A percentile compares a stretch with the other conserved stretches of the same genome.
phyloP scores from a whole-genome alignment of 2,329 filamentous ascomycete genomes.

The Talaromyces verruculosus region DNA sequence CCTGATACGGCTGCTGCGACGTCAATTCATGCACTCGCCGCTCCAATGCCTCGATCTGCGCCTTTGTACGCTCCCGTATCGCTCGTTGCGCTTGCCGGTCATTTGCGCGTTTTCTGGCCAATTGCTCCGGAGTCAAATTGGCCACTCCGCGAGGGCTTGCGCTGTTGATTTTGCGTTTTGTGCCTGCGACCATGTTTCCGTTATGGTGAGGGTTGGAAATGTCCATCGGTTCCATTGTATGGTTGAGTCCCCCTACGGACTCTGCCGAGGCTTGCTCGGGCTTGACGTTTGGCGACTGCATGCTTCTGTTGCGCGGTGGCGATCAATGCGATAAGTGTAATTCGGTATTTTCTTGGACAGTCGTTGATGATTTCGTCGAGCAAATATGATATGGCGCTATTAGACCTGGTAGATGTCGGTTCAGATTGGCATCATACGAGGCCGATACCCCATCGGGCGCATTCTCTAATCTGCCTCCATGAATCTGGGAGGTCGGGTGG shows the following conservation, averaged over 20 bases:
- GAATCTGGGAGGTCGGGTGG: not conserved
- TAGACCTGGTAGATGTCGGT: not conserved
- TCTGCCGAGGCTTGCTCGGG: conserved; percentile 10
- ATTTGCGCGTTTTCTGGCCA: conserved; percentile 88
- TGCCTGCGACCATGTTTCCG: conserved; percentile 28
- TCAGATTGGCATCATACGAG: conserved; percentile 4
- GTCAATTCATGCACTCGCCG: conserved; percentile 72
- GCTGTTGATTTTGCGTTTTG: conserved; percentile 44
- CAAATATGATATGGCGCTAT: not conserved
- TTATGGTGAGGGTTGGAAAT: not conserved
- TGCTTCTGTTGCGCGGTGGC: not conserved
- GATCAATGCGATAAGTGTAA: not conserved
- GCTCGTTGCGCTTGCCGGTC: conserved; percentile 84
- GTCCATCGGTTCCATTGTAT: not conserved
- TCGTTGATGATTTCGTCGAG: not conserved
- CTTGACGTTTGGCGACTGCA: conserved; percentile 19
- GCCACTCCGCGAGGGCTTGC: conserved; percentile 70
- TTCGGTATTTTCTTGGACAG: not conserved
- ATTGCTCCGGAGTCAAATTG: conserved; percentile 81
- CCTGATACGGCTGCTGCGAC: conserved; percentile 77
- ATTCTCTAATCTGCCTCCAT: conserved; percentile 9
- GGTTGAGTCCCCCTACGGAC: conserved; percentile 1
- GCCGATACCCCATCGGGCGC: conserved; percentile 3
- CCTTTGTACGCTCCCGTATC: conserved; percentile 78
- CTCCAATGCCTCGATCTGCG: conserved; percentile 74